Base-by-base conservation (phyloP, 2,329 filamentous ascomycete species). In the Aspergillus ruber region DNA sequence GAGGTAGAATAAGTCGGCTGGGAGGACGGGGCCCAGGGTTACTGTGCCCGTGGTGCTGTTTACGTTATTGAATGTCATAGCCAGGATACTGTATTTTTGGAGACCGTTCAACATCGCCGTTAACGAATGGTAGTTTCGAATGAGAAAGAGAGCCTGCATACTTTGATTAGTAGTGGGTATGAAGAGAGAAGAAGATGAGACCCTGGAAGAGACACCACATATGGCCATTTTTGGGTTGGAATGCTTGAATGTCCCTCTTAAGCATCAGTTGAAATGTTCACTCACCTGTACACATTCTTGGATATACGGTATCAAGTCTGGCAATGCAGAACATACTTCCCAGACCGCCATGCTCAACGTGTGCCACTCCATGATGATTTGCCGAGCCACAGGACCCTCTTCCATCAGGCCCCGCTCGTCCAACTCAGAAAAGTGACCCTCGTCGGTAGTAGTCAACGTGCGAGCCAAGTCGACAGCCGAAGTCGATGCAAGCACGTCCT, bases 241-340 rank as follows among this genome's bases (percentile, higher is more conserved):
- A 29, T 29, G 25, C 25, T 27, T 29, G 25, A 29, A 4, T 12
- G 5, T 4, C 25, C 25, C 25, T 29, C 25, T 5, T 29, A 10
- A 29, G 25, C 9, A 29, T 12, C 25, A 29, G 12, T 29, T 29
- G 25, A 12, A 29, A 29, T 36, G 10, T n/a, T n/a, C 2, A 50
- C 62, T 56, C 44, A 69, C 69, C 50, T 66, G 54, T 18, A 62
- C 54, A 46, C 67, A 67, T 35, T 66, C 66, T 51, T 64, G 61
- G 7, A 72, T 54, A 46, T 58, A 63, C 8, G 50, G 47, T 7
- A 62, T 52, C 44, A 62, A 42, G 6, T 69, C 62, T 6, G 67
- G 66, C 32, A 69, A 49, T 9, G 64, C 67, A 2, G 56, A 59
- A 44, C 66, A 71, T 47, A 62, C 70, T 52, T 71, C 68, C 60